phyloP scores from a whole-genome alignment of 768 basidiomycete species.

The Termitomyces eurrhizus region DNA sequence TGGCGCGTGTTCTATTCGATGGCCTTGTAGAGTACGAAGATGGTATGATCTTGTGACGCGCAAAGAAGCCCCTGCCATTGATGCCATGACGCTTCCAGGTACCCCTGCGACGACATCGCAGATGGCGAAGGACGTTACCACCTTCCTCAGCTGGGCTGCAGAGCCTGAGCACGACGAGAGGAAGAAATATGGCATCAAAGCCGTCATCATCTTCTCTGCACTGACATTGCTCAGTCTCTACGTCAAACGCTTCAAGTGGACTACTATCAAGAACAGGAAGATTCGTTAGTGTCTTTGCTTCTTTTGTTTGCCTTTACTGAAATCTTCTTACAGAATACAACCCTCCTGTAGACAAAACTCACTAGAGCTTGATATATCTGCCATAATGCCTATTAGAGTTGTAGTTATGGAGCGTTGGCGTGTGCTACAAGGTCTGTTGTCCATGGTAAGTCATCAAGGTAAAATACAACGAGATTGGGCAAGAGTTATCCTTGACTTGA shows the following conservation, averaged over 20 bases:
- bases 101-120: slow-evolving; percentile 97
- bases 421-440: not conserved
- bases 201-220: slow-evolving; percentile 87
- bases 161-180: slow-evolving; percentile 98
- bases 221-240: slow-evolving; percentile 80
- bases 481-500: not conserved
- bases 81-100: slow-evolving; percentile 36
- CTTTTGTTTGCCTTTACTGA: slow-evolving; percentile 1
- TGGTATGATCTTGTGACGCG: slow-evolving; percentile 43
- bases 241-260: slow-evolving; percentile 96
- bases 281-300: slow-evolving; percentile 52
- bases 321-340: slow-evolving; percentile 40
- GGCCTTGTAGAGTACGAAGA: slow-evolving; percentile 96
- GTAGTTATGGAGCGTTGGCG: not conserved
- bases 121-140: slow-evolving; percentile 98
- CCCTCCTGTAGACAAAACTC: slow-evolving; percentile 53
- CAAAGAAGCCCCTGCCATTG: not conserved
- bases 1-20: slow-evolving; percentile 96
- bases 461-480: not conserved
- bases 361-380: slow-evolving; percentile 35
- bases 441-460: not conserved
- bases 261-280: slow-evolving; percentile 89
- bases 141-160: slow-evolving; percentile 94
- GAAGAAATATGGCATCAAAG: slow-evolving; percentile 96
- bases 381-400: slow-evolving; percentile 11